These are phyloP conservation scores for Aaosphaeria pasadenensis DNA, from an alignment of 2,329 filamentous ascomycete species.

Conservation along the genomic window DNA sequence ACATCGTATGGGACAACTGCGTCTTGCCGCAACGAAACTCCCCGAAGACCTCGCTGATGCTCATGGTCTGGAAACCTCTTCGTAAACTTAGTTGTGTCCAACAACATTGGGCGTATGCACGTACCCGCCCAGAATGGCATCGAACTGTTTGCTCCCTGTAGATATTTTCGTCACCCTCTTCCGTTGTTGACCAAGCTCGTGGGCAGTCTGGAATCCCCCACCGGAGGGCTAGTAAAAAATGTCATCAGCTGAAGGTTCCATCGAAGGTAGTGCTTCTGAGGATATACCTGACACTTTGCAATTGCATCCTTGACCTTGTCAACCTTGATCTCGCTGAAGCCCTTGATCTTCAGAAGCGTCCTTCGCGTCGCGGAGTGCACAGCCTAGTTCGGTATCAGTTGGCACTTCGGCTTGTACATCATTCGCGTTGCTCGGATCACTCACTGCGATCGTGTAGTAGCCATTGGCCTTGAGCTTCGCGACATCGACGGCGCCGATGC, in stretches of 20 bases:
- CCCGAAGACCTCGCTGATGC: slow-evolving; percentile 63
- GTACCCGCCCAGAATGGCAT: slow-evolving; percentile 62
- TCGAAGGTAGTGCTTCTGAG: neutral
- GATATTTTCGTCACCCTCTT: slow-evolving; percentile 64
- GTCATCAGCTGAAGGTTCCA: neutral
- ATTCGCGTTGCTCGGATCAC: slow-evolving; percentile 9
- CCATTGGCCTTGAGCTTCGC: slow-evolving; percentile 62
- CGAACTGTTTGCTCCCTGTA: slow-evolving; percentile 68
- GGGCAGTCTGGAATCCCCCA: slow-evolving; percentile 63
- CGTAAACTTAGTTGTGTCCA: slow-evolving; percentile 7
- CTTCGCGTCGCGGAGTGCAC: slow-evolving; percentile 60
- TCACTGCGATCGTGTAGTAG: slow-evolving; percentile 62
- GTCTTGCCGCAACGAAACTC: slow-evolving; percentile 68
- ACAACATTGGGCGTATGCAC: slow-evolving; percentile 1
- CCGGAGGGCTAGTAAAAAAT: slow-evolving; percentile 49
- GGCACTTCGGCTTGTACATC: neutral
- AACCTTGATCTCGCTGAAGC: slow-evolving; percentile 68
- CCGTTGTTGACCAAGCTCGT: slow-evolving; percentile 61
- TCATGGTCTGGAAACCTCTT: slow-evolving; percentile 68
- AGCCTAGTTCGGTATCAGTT: slow-evolving; percentile 41
- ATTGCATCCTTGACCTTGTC: slow-evolving; percentile 69
- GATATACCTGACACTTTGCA: slow-evolving; percentile 55
- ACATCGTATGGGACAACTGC: slow-evolving; percentile 67
- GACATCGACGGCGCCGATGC: slow-evolving; percentile 64
- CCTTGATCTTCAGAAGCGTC: slow-evolving; percentile 64